Evolutionary conservation across 2,329 filamentous ascomycete species (phyloP), one percentile per base, ranked within the genome.

Genomic region (Pseudogymnoascus sp.): DNA sequence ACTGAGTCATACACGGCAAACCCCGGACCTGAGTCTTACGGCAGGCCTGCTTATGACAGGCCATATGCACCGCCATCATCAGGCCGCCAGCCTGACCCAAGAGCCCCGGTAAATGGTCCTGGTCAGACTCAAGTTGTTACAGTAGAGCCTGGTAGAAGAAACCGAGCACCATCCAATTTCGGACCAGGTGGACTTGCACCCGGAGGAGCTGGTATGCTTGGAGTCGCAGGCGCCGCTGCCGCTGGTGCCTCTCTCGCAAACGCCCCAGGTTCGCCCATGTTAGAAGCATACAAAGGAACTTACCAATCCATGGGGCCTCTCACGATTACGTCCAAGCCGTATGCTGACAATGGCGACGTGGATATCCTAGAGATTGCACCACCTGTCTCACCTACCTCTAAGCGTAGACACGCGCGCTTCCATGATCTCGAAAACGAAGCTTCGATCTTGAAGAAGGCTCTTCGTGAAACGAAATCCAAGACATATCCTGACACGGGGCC

Each of bases 291-390:
- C 75, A 89, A 88, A 66, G 93, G 93, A 40, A 96, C 92, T 0
- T 97, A 96, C 70, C 93, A 97, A 75, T 91, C 90, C 64, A 90
- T 95, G 69, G 96, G 92, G 0, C 92, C 93, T 0, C 78, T 92
- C 74, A 23, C 87, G 70, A 71, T 85, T 3, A 74, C 84, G 2
- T 76, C 78, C 0, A 71, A 78, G 59, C 75, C 79, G 31, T 66
- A 69, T 37, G 78, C 82, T 37, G 79, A 85, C 8, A 82, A 84
- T 21, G 72, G 82, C 42, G 70, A 70, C 25, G 65, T 69, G 16
- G 65, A 69, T 65, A n/a, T 70, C 64, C 2, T 70, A 74, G 11
- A 76, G 28, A 68, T 82, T 25, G 82, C 85, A 38, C 75, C 79
- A 1, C 74, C 85, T 12, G 83, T 82, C 0, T 82, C 84, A 0